Base-by-base conservation (phyloP, 2,329 filamentous ascomycete species). In the Laburnicola sp. region DNA sequence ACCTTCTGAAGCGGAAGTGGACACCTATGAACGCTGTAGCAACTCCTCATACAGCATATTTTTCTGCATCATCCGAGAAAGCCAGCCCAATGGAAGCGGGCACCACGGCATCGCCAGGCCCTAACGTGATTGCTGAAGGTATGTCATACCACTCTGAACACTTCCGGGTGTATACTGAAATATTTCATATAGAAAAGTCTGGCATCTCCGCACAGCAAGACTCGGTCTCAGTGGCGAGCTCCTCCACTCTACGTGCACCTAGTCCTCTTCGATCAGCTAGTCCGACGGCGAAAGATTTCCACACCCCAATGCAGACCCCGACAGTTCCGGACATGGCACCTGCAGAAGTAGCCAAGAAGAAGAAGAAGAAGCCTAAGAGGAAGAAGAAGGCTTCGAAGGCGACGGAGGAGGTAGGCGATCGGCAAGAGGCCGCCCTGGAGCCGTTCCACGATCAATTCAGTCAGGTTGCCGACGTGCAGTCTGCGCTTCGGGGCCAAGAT, bases 341-440 rank as follows among this genome's bases (percentile, higher is more conserved):
- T 22, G 26, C n/a, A 22, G 48, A 51, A 30, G 21, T 31, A 7
- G n/a, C 46, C 2, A 61, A 58, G 46, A 65, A 63, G 48, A 65
- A 67, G 53, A 61, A 63, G 40, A 64, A 59, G 10, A 63, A 58
- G 37, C n/a, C n/a, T n/a, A 63, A 62, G 32, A 71, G 69, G 60
- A 79, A 78, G 71, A 79, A 78, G 74, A 60, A 56, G 27, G 28
- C 38, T 11, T 21, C 46, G 5, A 26, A 10, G 5, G 34, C 39
- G 11, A 21, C 11, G 21, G 28, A 16, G 4, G 11, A 9, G 4
- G 25, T 8, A 9, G 9, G 21, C 22, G 22, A 16, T 2, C 21
- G 11, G 3, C 43, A 45, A 30, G 25, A 45, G 38, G 8, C 25
- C 3, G 38, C 39, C n/a, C n/a, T n/a, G 2, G 51, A 54, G 2